Conservation (phyloP, 768 basidiomycete species). For the Podaxis sp. region DNA sequence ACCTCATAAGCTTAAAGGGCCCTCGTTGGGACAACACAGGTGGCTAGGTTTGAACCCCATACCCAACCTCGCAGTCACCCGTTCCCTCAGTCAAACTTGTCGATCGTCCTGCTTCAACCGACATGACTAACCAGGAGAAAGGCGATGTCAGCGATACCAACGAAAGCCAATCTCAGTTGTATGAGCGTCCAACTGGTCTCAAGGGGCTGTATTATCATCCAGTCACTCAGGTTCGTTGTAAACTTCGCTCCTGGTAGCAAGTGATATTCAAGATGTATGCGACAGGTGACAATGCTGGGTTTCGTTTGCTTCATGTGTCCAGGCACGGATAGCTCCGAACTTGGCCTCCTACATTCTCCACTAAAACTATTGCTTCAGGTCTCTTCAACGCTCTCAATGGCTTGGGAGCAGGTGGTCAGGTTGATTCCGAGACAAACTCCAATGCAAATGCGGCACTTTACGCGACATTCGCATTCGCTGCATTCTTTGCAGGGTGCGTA, state of each 20-base stretch:
- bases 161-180: constrained; percentile 29
- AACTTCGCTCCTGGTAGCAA: neutral
- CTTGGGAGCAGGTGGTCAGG: constrained; percentile 76
- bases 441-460: constrained; percentile 74
- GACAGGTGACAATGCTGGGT: constrained; percentile 54
- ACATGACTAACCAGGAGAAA: constrained; percentile 13
- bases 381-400: constrained; percentile 81
- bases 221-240: constrained; percentile 39
- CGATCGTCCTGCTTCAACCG: neutral
- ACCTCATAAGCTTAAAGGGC: neutral
- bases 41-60: neutral
- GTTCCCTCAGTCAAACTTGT: constrained; percentile 4
- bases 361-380: constrained; percentile 37
- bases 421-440: constrained; percentile 63
- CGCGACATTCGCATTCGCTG: constrained; percentile 44
- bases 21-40: neutral
- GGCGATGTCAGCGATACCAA: constrained; percentile 24
- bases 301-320: constrained; percentile 55
- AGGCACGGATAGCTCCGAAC: neutral
- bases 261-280: too few species aligned
- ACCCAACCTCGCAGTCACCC: neutral
- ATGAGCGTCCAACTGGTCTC: constrained; percentile 50
- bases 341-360: too few species aligned
- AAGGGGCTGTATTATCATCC: constrained; percentile 61
- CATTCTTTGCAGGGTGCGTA: constrained; percentile 61